Base-by-base conservation (phyloP, 106 monocot species). In the Dioscorea zingiberensis region DNA sequence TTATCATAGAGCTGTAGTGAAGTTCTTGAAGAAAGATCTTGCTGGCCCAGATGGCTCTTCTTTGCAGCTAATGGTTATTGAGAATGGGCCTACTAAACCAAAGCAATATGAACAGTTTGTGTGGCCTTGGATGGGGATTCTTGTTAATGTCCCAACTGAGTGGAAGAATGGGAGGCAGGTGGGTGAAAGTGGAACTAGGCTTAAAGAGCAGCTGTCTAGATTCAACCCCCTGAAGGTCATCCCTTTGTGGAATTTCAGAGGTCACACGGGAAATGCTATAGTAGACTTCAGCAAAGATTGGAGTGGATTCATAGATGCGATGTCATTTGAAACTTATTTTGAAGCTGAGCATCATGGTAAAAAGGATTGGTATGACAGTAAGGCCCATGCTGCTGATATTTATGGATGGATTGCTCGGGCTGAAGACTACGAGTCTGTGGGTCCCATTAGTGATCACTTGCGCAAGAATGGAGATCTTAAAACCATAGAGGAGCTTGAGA, bases 111-210 rank as follows among this genome's bases (percentile, higher is more conserved):
- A 89, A 13, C 54, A 44, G 54, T 93, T 83, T 75, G 93, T 93
- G 12, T 89, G 71, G 73, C 93, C 89, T 6, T 93, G 93, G 93
- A 89, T 69, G 73, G 89, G 93, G 22, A 62, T 93, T 21, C 69
- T 89, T 28, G 83, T 79, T 16, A 93, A 93, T 77, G 59, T 92
- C 25, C 92, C 87, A 22, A 77, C 73, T 25, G 76, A 76, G 48
- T 54, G 27, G 3, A 78, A 75, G 38, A 66, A 74, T 60, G 84
- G 80, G 2, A 69, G 47, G 6, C 66, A 69, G 16, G 81, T 81
- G 2, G 84, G 84, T 21, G 75, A 61, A 48, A 81, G 78, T 65
- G 85, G 77, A 24, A 78, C 69, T 22, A 60, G 66, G 67, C 8
- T 73, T 45, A 83, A 67, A 30, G 71, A 84, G 22, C 73, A 73